Percentiles rank a stretch among this genome's conserved stretches.
These are phyloP conservation scores for Acidiella bohemica DNA, from an alignment of 495 filamentous ascomycete genomes.

Conservation along the genomic window DNA sequence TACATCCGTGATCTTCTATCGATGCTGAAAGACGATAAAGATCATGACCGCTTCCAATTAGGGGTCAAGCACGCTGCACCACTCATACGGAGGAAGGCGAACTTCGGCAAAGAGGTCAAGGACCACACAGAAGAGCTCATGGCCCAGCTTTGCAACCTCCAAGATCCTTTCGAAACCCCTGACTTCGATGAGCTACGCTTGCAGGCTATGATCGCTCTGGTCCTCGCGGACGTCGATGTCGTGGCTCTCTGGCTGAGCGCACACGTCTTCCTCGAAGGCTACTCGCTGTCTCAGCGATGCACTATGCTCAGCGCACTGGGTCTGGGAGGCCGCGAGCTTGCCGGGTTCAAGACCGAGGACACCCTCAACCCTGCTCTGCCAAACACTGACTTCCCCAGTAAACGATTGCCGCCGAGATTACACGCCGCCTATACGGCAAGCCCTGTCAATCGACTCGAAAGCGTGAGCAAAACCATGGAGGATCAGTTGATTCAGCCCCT, in stretches of 20 bases:
- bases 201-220: constrained; percentile 71
- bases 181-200: constrained; percentile 64
- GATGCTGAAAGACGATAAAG: constrained; percentile 67
- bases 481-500: constrained; percentile 65
- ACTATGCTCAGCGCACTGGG: constrained; percentile 71
- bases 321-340: constrained; percentile 73
- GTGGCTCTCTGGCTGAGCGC: constrained; percentile 76
- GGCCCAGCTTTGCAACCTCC: constrained; percentile 56
- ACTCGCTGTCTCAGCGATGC: constrained; percentile 70
- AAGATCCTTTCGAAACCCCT: constrained; percentile 64
- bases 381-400: constrained; percentile 40
- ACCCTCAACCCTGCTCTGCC: constrained; percentile 14
- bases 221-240: constrained; percentile 58
- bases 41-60: constrained; percentile 69
- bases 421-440: constrained; percentile 45
- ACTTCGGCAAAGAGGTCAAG: constrained; percentile 73
- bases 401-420: constrained; percentile 48
- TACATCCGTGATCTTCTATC: constrained; percentile 79
- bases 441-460: constrained; percentile 5
- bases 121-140: constrained; percentile 76
- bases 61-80: constrained; percentile 60
- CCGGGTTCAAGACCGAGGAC: constrained; percentile 60
- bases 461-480: constrained; percentile 46
- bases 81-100: constrained; percentile 76
- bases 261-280: constrained; percentile 82